Base-by-base conservation (phyloP, 2,329 filamentous ascomycete genomes). In the Cladosporium sp. region DNA sequence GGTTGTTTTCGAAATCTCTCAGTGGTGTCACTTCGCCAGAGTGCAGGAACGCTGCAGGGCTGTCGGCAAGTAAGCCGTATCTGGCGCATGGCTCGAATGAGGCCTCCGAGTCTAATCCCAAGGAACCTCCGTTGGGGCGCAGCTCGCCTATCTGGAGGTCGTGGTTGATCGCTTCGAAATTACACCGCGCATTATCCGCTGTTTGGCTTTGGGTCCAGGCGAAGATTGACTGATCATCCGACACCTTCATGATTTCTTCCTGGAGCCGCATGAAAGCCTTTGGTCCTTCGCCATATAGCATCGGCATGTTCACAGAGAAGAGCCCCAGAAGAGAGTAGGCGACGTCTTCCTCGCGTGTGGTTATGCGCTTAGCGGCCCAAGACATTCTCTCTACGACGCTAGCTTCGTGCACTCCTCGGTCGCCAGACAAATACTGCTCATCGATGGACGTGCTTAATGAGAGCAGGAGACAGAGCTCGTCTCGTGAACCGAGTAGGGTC, bases 251-350 rank as follows among this genome's bases (percentile, higher is more conserved):
- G 12, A 67, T 51, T 14, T 56, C 58, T 37, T 67, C 65, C 47
- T 67, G 65, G 6, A 67, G 37, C 8, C 66, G 54, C n/a, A 37
- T 30, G 55, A 66, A 66, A 3, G 64, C 62, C 12, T 37, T 39
- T 11, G 34, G 19, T 9, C 64, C 64, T 40, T 66, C 64, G 9
- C 64, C 64, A 22, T 66, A 64, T 0, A 66, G 50, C 19, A 63
- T 39, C 0, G 65, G 61, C 62, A 66, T 63, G 37, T 62, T 61
- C 15, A 65, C 47, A 5, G 51, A 59, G 19, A 67, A 59, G 0
- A 67, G 39, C 2, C 65, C 65, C 15, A 67, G 34, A 14, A 67
- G 39, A 4, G 59, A 64, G 37, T 67, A 67, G 15, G 65, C 64
- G 14, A 64, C 36, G 30, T 67, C 64, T 54, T 67, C 65, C 17